phyloP scores from a whole-genome alignment of 176 grass and related monocot genomes.

The Aechmea fasciata region DNA sequence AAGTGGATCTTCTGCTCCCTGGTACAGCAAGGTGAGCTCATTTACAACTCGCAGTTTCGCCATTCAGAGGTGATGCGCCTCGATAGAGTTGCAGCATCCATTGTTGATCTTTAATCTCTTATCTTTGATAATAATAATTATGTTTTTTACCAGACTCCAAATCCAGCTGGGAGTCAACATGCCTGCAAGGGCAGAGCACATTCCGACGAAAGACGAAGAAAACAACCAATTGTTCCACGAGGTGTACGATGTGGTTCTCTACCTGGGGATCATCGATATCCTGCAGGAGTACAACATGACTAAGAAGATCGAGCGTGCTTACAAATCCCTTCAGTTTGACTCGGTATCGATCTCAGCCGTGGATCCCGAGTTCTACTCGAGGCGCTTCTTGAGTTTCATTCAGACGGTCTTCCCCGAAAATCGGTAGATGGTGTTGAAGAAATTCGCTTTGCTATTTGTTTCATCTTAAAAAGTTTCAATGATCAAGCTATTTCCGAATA shows the following conservation, averaged over 20 bases:
- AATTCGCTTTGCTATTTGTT: too few species aligned
- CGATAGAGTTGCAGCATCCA: not conserved
- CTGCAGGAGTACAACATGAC: constrained; percentile 88
- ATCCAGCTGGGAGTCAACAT: constrained; percentile 98
- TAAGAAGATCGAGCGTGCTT: constrained; percentile 90
- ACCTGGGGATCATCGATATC: constrained; percentile 98
- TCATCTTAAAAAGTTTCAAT: too few species aligned
- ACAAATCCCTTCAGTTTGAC: constrained; percentile 90
- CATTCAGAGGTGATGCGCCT: not conserved
- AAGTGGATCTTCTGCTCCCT: constrained; percentile 97
- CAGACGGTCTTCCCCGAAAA: constrained; percentile 81
- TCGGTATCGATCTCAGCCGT: constrained; percentile 75
- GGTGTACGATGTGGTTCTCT: constrained; percentile 86
- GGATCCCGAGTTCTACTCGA: constrained; percentile 64
- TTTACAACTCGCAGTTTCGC: not conserved
- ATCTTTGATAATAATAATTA: not conserved
- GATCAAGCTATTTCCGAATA: too few species aligned
- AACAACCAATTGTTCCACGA: constrained; percentile 45
- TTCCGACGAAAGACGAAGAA: constrained; percentile 30
- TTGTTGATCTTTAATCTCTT: not conserved
- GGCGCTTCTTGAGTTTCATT: constrained; percentile 80
- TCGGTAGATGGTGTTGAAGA: not conserved
- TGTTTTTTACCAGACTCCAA: constrained; percentile 61
- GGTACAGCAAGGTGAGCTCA: constrained; percentile 70
- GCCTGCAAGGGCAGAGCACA: constrained; percentile 82